These are phyloP conservation scores for Pestalotiopsis sp. DNA, from an alignment of 2,329 filamentous ascomycete genomes.

Conservation along the genomic window DNA sequence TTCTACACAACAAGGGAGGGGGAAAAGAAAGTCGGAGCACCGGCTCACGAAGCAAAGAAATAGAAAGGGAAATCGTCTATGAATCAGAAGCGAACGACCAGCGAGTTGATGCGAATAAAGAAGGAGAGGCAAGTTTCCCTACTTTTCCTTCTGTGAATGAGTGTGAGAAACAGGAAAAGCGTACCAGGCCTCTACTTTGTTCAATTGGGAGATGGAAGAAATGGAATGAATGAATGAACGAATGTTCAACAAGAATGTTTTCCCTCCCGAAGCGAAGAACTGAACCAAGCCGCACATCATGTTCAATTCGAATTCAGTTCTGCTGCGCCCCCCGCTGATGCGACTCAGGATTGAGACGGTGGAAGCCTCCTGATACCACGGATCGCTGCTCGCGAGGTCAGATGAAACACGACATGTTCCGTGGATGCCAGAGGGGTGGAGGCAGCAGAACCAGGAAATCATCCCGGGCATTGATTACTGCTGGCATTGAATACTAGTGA, in stretches of 20 bases:
- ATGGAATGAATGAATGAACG: neutral
- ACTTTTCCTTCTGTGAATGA: neutral
- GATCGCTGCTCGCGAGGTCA: neutral
- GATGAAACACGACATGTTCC: neutral
- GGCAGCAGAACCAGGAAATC: neutral
- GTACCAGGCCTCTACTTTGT: neutral
- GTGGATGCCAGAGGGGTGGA: neutral
- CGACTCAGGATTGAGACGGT: neutral
- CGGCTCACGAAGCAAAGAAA: neutral
- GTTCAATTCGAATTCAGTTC: neutral
- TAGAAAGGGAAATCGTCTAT: neutral
- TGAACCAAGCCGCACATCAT: neutral
- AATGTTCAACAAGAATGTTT: neutral
- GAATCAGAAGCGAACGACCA: neutral
- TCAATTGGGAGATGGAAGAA: neutral
- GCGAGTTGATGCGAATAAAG: neutral
- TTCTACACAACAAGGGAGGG: neutral
- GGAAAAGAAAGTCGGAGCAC: neutral
- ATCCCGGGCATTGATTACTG: no score
- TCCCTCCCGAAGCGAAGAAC: neutral
- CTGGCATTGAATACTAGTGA: no score
- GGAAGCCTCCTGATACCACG: neutral
- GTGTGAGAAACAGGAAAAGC: neutral
- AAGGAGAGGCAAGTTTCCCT: neutral
- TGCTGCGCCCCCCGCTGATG: neutral